Percentiles rank a stretch among this genome's conserved stretches.
These are phyloP conservation scores for Biscogniauxia marginata DNA, from an alignment of 2,329 filamentous ascomycete species.

Conservation along the genomic window DNA sequence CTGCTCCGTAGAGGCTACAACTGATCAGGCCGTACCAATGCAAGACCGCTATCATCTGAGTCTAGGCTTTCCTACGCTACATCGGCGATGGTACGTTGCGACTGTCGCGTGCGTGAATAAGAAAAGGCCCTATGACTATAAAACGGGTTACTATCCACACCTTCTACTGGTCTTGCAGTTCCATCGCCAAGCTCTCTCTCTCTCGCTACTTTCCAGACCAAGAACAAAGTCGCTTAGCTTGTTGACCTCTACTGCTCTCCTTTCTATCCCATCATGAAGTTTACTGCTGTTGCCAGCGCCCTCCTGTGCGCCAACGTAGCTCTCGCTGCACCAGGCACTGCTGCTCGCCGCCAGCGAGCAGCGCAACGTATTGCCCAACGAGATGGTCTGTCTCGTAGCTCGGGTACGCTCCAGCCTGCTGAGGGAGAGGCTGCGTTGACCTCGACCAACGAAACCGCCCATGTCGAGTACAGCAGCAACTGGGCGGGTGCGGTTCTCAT, in stretches of 20 bases:
- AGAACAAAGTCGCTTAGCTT: background rate
- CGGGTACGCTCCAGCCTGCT: slow-evolving; percentile 31
- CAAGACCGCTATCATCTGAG: background rate
- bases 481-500: slow-evolving; percentile 60
- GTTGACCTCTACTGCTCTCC: background rate
- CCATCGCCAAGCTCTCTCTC: background rate
- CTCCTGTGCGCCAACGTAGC: slow-evolving; percentile 41
- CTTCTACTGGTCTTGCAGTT: background rate
- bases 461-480: slow-evolving; percentile 53
- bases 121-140: background rate
- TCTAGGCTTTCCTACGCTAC: background rate
- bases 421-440: slow-evolving; percentile 25
- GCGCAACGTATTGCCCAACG: slow-evolving; percentile 28
- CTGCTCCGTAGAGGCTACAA: background rate
- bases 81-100: background rate
- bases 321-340: slow-evolving; percentile 45
- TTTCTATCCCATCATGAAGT: slow-evolving; percentile 46
- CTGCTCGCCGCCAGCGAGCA: slow-evolving; percentile 37
- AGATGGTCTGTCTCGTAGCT: slow-evolving; percentile 14
- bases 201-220: background rate
- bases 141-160: background rate
- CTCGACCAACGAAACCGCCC: slow-evolving; percentile 35
- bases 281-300: slow-evolving; percentile 37
- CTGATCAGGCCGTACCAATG: background rate
- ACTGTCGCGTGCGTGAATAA: background rate